Base-by-base conservation (phyloP, 2,329 filamentous ascomycete genomes). In the Hymenoscyphus linearis region DNA sequence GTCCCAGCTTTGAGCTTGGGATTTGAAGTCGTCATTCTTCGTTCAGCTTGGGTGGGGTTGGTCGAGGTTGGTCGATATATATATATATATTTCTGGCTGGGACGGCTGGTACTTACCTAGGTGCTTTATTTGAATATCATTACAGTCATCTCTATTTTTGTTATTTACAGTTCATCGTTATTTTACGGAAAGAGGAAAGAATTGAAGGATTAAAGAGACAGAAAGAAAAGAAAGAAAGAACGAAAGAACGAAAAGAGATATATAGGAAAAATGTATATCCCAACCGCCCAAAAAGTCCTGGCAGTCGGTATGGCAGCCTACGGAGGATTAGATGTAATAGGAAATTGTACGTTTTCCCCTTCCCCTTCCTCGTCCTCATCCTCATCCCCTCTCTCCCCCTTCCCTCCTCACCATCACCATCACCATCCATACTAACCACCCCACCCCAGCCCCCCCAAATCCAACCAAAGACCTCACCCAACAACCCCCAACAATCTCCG, bases 241-340 rank as follows among this genome's bases (percentile, higher is more conserved):
- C 10, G 14, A 9, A 5, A 36, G 10, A 14, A 36, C 3, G 52
- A 54, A 54, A 25, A 34, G 1, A 54, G 16, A 34, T 3, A 36
- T 22, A 6, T 10, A 16, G 14, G 9, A 10, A 59, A 44, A 64
- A 61, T 71, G 69, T 69, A 68, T 55, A 66, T 71, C 50, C 68
- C 68, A 62, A 62, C 47, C 22, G 35, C 64, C 5, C 68, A 71
- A 65, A 56, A 55, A 3, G 36, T 71, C 31, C 36, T 71, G 16
- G 64, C 68, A 2, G 64, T 67, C 13, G 67, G 66, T 35, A 60
- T 71, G 2, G 67, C 62, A 10, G 22, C 66, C n/a, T 34, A 22
- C 6, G 57, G 57, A 9, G 6, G 34, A 7, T n/a, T 34, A 26
- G 52, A 25, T 1, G 3, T 3, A 7, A 12, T 25, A 9, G 35